A percentile compares a stretch with the other conserved stretches of the same genome.
phyloP scores from a whole-genome alignment of 176 grass and related monocot species.

The maize (Zea mays) region Zm-B73-REFERENCE-NAM-5.0 NC_050104.1:76144001-76144500 shows the following conservation, averaged over 20 bases:
- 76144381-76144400: too few species aligned
- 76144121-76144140: background rate
- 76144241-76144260: background rate
- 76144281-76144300: too few species aligned
- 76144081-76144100: background rate
- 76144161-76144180: slow-evolving; percentile 21
- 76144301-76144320: too few species aligned
- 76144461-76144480: too few species aligned
- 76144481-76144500: too few species aligned
- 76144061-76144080: background rate
- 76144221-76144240: background rate
- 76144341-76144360: too few species aligned
- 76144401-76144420: too few species aligned
- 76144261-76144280: background rate
- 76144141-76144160: slow-evolving; percentile 14
- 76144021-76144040: background rate
- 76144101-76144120: slow-evolving; percentile 3
- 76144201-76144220: slow-evolving; percentile 1
- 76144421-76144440: too few species aligned
- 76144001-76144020: background rate
- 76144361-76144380: too few species aligned
- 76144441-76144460: too few species aligned
- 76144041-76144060: slow-evolving; percentile 20
- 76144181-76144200: slow-evolving; percentile 33
- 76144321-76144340: too few species aligned